These are phyloP conservation scores for Eutreptiella sp. DNA, from an alignment of 208 protist genomes.

Conservation along the genomic window DNA sequence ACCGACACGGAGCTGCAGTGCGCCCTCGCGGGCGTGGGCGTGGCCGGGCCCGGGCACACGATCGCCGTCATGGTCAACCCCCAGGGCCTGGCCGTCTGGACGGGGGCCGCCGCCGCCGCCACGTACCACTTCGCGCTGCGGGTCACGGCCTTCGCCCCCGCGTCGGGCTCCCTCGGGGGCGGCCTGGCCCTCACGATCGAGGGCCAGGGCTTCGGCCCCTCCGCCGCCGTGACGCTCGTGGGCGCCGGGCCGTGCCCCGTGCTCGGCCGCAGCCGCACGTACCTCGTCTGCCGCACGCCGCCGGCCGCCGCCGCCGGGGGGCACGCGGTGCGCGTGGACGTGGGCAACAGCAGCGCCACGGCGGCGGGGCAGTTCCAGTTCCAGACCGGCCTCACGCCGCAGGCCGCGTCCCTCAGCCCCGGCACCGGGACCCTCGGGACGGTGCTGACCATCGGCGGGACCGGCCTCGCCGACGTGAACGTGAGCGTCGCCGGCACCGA, in stretches of 20 bases:
- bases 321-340: no score
- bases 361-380: no score
- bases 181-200: neutral
- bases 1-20: constrained; percentile 8
- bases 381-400: neutral
- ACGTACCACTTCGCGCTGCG: no score
- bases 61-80: no score
- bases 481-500: constrained; percentile 6
- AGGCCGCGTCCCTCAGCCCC: neutral
- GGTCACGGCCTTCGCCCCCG: no score
- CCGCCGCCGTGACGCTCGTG: neutral
- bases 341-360: no score
- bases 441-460: constrained; percentile 7
- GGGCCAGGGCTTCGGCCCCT: neutral
- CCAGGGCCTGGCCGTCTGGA: no score
- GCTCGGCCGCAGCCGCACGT: neutral
- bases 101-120: no score
- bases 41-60: no score
- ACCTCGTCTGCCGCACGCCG: neutral
- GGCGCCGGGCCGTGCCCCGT: neutral
- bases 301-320: neutral
- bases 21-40: no score
- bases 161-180: no score
- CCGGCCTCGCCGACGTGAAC: neutral
- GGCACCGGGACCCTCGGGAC: neutral